A percentile compares a stretch with the other conserved stretches of the same genome.
Conservation (phyloP, 2,329 filamentous ascomycete species). For the Talaromyces pinophilus region DNA sequence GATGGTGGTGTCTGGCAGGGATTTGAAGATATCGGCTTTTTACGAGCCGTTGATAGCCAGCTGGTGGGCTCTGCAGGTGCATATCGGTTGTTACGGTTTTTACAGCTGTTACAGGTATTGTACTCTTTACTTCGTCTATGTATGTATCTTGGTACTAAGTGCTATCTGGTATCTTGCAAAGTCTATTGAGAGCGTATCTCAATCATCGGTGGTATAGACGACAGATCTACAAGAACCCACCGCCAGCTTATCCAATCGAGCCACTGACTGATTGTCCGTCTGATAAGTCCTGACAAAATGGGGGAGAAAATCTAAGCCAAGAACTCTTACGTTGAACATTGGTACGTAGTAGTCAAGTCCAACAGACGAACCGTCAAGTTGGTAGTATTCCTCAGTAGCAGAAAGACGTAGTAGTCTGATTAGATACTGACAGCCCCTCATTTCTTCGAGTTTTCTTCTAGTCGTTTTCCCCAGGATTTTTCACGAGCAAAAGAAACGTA, state of each 20-base stretch:
- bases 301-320: not conserved
- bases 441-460: not conserved
- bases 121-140: not conserved
- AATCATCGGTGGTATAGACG: not conserved
- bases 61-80: not conserved
- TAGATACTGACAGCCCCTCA: not conserved
- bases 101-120: not conserved
- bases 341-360: not conserved
- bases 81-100: not conserved
- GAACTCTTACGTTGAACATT: not conserved
- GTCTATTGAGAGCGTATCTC: not conserved
- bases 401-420: not conserved
- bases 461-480: not conserved
- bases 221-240: not conserved
- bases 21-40: not conserved
- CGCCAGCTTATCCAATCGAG: not conserved
- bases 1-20: not conserved
- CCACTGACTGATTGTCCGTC: not conserved
- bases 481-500: not conserved
- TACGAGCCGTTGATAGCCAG: constrained; percentile 5
- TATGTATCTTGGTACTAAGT: not conserved
- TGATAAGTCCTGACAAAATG: not conserved
- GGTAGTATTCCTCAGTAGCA: constrained; percentile 11
- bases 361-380: not conserved
- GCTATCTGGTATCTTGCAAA: not conserved